These are phyloP conservation scores for Cyclostephanos invisitatus DNA, from an alignment of 108 stramenopile genomes.

Conservation along the genomic window DNA sequence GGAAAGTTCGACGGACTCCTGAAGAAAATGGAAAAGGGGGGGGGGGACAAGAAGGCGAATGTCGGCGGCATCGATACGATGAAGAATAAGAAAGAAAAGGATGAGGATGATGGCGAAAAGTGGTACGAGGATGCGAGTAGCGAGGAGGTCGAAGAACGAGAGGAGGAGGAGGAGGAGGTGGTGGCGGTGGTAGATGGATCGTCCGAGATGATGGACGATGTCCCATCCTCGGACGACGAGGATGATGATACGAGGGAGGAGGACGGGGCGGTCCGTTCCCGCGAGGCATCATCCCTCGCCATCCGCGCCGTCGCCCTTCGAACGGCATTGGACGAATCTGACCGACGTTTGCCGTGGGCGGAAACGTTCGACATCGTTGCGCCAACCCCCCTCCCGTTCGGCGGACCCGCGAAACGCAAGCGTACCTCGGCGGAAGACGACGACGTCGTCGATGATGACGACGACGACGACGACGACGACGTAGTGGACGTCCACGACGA, in stretches of 20 bases:
- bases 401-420: not conserved
- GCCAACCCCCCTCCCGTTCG: slow-evolving; percentile 70
- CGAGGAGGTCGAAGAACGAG: slow-evolving; percentile 20
- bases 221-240: slow-evolving; percentile 6
- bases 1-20: slow-evolving; percentile 39
- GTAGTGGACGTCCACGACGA: slow-evolving; percentile 94
- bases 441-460: slow-evolving; percentile 6
- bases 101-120: slow-evolving; percentile 6
- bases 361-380: slow-evolving; percentile 79
- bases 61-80: not conserved
- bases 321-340: slow-evolving; percentile 15
- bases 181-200: not conserved
- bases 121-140: not conserved
- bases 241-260: slow-evolving; percentile 6
- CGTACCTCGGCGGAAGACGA: too few relatives aligned
- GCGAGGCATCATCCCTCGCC: slow-evolving; percentile 6
- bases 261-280: not conserved
- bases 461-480: slow-evolving; percentile 11
- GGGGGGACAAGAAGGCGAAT: too few relatives aligned
- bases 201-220: not conserved
- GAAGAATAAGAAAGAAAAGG: not conserved
- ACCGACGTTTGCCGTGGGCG: slow-evolving; percentile 63
- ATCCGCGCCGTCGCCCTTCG: slow-evolving; percentile 22
- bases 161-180: slow-evolving; percentile 21
- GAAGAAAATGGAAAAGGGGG: not conserved